Conservation (phyloP, 805 yeast genomes). For the Wickerhamiella sergipiensis region DNA sequence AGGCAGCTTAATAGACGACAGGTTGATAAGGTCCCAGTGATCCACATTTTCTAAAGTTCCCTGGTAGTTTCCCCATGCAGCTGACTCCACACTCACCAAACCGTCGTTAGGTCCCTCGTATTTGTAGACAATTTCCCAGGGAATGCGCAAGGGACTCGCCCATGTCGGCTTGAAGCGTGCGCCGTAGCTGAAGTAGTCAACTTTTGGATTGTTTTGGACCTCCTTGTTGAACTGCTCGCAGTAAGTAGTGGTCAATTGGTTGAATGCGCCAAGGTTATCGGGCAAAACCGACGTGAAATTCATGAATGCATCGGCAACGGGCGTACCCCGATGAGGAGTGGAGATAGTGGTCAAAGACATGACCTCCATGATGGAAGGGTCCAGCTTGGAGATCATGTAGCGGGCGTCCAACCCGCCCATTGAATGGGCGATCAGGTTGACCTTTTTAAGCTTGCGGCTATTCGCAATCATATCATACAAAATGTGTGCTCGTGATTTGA, state of each 20-base stretch:
- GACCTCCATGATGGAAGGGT: conserved; percentile 37
- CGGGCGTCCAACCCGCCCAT: conserved; percentile 91
- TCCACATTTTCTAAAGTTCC: conserved; percentile 72
- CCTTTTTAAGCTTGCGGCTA: conserved; percentile 24
- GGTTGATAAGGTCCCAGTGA: conserved; percentile 75
- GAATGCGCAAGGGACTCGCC: conserved; percentile 43
- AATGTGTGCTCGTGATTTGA: conserved; percentile 49
- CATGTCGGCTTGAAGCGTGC: conserved; percentile 53
- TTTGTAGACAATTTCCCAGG: conserved; percentile 49
- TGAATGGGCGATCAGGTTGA: conserved; percentile 76
- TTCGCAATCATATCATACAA: conserved; percentile 39
- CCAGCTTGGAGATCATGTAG: conserved; percentile 49
- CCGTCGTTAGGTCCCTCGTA: conserved; percentile 65
- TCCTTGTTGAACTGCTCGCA: conserved; percentile 40
- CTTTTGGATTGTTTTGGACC: conserved; percentile 43
- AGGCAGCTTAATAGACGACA: conserved; percentile 29
- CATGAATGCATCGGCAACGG: conserved; percentile 59
- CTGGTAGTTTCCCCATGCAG: conserved; percentile 72
- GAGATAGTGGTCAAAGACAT: conserved; percentile 70
- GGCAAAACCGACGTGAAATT: conserved; percentile 17
- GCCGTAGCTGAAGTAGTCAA: conserved; percentile 72
- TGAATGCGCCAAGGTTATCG: conserved; percentile 30
- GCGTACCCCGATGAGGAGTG: conserved; percentile 82
- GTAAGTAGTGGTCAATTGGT: conserved; percentile 48
- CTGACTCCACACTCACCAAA: conserved; percentile 60